These are phyloP conservation scores for Chaetomium sp. DNA, from an alignment of 2,329 filamentous ascomycete species.

Conservation along the genomic window DNA sequence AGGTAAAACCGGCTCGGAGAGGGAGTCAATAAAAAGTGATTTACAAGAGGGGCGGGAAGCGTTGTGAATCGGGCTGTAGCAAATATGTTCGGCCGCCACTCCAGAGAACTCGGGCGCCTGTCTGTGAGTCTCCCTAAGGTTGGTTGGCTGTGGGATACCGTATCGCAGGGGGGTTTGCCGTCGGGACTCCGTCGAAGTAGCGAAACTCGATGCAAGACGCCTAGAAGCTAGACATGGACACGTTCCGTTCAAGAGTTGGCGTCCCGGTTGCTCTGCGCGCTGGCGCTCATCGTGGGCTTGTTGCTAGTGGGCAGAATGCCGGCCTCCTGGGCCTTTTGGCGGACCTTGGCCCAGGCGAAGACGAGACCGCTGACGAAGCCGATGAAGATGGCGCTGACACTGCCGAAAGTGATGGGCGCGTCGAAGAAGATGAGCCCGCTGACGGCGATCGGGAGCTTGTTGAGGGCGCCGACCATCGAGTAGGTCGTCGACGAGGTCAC, in stretches of 20 bases:
- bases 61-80: not conserved
- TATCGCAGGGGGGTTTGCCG: not conserved
- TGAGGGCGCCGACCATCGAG: conserved; percentile 95
- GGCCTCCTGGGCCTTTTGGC: conserved; percentile 63
- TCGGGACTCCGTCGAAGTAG: not conserved
- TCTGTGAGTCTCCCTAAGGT: not conserved
- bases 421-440: conserved; percentile 93
- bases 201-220: conserved; percentile 2
- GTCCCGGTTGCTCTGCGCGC: conserved; percentile 84
- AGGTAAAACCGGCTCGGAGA: conserved; percentile 9
- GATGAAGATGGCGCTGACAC: conserved; percentile 82
- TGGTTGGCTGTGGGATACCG: too few relatives aligned
- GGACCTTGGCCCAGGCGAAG: conserved; percentile 80
- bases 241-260: conserved; percentile 55
- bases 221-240: not conserved
- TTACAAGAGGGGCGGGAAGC: conserved; percentile 13
- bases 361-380: conserved; percentile 91
- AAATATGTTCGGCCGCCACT: not conserved
- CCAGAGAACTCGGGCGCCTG: too few relatives aligned
- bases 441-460: conserved; percentile 94
- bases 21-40: conserved; percentile 12
- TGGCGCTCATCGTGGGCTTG: conserved; percentile 73
- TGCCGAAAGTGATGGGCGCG: conserved; percentile 85
- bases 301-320: conserved; percentile 62
- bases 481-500: conserved; percentile 97